A percentile compares a stretch with the other conserved stretches of the same genome.
These are phyloP conservation scores for Verticillium nonalfalfae DNA, from an alignment of 2,329 filamentous ascomycete species.

Conservation along the genomic window DNA sequence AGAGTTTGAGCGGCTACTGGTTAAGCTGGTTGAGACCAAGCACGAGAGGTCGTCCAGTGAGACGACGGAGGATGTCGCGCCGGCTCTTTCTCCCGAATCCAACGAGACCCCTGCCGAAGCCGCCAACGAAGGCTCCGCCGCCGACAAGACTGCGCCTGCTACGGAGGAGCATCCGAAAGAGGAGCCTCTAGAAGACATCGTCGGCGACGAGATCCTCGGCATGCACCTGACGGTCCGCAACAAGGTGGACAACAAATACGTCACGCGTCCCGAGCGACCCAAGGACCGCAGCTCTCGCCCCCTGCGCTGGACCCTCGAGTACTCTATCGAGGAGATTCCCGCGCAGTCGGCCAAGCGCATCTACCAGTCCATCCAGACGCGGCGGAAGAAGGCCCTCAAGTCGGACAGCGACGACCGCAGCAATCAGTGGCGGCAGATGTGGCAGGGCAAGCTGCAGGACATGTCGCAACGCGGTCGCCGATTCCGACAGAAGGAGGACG, in stretches of 20 bases:
- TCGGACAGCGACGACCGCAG: conserved; percentile 32
- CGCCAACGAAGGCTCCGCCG: neutral
- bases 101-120: neutral
- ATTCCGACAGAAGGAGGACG: conserved; percentile 50
- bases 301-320: conserved; percentile 68
- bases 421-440: conserved; percentile 39
- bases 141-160: neutral
- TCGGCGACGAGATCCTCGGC: conserved; percentile 45
- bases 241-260: conserved; percentile 59
- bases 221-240: conserved; percentile 69
- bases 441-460: conserved; percentile 29
- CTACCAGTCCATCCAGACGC: conserved; percentile 49
- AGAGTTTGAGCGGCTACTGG: conserved; percentile 45
- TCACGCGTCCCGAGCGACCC: conserved; percentile 48
- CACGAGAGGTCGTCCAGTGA: neutral
- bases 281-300: conserved; percentile 25
- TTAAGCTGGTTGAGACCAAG: conserved; percentile 32
- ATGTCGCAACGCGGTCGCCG: conserved; percentile 46
- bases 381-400: conserved; percentile 43
- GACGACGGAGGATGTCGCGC: neutral
- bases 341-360: conserved; percentile 36
- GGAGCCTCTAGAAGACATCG: neutral
- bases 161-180: conserved; percentile 3
- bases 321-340: conserved; percentile 61
- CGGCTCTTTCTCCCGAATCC: neutral